Percentiles rank a stretch among this genome's conserved stretches.
phyloP scores from a whole-genome alignment of 257 asterid species.

The Linaria vulgaris region DNA sequence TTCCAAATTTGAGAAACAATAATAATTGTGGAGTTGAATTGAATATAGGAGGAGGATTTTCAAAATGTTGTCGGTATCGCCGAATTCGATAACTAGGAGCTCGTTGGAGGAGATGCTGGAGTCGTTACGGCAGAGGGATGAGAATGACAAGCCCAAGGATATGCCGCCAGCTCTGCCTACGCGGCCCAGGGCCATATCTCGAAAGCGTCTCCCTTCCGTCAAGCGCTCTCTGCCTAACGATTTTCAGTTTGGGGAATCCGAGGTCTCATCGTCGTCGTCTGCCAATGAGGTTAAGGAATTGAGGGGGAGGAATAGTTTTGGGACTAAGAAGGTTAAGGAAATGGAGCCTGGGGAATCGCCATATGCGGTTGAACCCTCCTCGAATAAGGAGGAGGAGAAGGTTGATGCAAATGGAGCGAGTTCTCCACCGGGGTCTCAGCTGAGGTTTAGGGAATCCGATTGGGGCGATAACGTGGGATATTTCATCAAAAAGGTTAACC shows the following conservation, averaged over 20 bases:
- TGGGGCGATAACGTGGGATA: slow-evolving; percentile 54
- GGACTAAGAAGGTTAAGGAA: slow-evolving; percentile 42
- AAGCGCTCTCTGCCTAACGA: slow-evolving; percentile 52
- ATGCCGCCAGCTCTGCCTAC: slow-evolving; percentile 86
- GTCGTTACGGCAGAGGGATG: slow-evolving; percentile 61
- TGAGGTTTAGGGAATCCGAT: slow-evolving; percentile 39
- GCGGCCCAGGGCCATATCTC: slow-evolving; percentile 58
- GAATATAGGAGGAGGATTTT: slow-evolving; percentile 16
- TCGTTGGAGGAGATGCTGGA: slow-evolving; percentile 97
- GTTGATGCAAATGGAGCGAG: slow-evolving; percentile 25
- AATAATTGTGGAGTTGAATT: slow-evolving; percentile 9
- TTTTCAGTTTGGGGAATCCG: slow-evolving; percentile 33
- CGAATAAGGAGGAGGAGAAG: slow-evolving; percentile 29
- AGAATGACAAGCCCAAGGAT: slow-evolving; percentile 57
- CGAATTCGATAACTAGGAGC: slow-evolving; percentile 60
- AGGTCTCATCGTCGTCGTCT: background rate
- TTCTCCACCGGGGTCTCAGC: slow-evolving; percentile 26
- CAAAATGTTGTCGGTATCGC: slow-evolving; percentile 62
- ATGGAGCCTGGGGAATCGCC: slow-evolving; percentile 50
- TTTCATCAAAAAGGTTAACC: slow-evolving; percentile 58
- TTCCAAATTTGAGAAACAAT: slow-evolving; percentile 30
- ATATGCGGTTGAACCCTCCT: slow-evolving; percentile 31
- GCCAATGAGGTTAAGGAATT: slow-evolving; percentile 25
- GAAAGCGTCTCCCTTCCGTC: slow-evolving; percentile 68
- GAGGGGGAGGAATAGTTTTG: slow-evolving; percentile 46